Conservation (phyloP, 768 basidiomycete genomes). For the Fomitopsis pulvina region DNA sequence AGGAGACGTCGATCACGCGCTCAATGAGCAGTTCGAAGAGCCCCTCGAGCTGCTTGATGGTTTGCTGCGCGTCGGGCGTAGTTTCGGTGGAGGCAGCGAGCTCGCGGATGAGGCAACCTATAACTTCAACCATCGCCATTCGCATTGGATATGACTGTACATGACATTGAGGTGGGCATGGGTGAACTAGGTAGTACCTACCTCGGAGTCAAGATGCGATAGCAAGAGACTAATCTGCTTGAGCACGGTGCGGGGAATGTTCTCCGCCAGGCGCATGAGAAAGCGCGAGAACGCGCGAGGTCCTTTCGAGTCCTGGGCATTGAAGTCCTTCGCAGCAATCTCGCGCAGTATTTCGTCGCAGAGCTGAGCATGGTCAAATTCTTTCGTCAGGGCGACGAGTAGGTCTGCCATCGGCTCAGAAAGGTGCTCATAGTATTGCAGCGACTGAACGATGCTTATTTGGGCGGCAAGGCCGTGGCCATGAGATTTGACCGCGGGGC, state of each 20-base stretch:
- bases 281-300: slow-evolving; percentile 83
- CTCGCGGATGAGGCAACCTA: slow-evolving; percentile 80
- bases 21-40: slow-evolving; percentile 83
- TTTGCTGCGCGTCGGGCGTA: slow-evolving; percentile 39
- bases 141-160: slow-evolving; percentile 91
- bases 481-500: slow-evolving; percentile 87
- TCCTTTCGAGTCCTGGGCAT: slow-evolving; percentile 77
- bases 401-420: slow-evolving; percentile 93
- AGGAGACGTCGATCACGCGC: slow-evolving; percentile 81
- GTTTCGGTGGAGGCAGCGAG: slow-evolving; percentile 51
- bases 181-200: slow-evolving; percentile 23
- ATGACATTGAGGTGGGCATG: neutral
- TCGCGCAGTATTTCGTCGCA: slow-evolving; percentile 91
- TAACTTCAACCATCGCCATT: slow-evolving; percentile 86
- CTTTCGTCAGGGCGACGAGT: slow-evolving; percentile 67
- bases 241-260: slow-evolving; percentile 70
- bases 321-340: slow-evolving; percentile 73
- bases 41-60: slow-evolving; percentile 67
- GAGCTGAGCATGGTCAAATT: slow-evolving; percentile 85
- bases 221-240: slow-evolving; percentile 87
- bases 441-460: slow-evolving; percentile 82
- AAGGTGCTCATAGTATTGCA: slow-evolving; percentile 93
- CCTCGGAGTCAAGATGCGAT: slow-evolving; percentile 89
- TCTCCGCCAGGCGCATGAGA: slow-evolving; percentile 73
- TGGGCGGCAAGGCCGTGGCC: slow-evolving; percentile 79